Percentiles rank a stretch among this genome's conserved stretches.
Conservation (phyloP, 495 filamentous ascomycete species). For the Tuber calosporum region DNA sequence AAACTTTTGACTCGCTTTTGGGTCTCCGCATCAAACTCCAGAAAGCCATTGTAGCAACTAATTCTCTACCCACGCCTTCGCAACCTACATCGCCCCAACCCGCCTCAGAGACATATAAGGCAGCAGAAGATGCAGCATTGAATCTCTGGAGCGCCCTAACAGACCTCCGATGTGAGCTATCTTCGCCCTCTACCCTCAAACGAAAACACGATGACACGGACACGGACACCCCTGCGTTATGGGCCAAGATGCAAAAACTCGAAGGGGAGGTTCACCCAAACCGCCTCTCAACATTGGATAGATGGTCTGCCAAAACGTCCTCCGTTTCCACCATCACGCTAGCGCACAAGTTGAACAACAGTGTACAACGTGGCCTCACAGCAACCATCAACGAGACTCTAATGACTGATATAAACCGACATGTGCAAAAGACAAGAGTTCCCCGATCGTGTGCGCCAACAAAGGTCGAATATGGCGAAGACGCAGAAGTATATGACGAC, state of each 20-base stretch:
- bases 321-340: conserved; percentile 46
- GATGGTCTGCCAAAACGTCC: conserved; percentile 60
- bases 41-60: conserved; percentile 74
- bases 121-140: conserved; percentile 80
- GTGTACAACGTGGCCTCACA: conserved; percentile 57
- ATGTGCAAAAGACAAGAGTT: conserved; percentile 58
- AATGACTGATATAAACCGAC: conserved; percentile 55
- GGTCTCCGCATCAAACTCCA: conserved; percentile 85
- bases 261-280: conserved; percentile 50
- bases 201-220: conserved; percentile 57
- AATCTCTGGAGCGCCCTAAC: conserved; percentile 80
- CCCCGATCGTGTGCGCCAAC: conserved; percentile 67
- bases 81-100: conserved; percentile 11
- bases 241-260: conserved; percentile 64
- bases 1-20: conserved; percentile 76
- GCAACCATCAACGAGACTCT: conserved; percentile 70
- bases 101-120: conserved; percentile 50
- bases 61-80: conserved; percentile 55
- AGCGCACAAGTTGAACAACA: conserved; percentile 50
- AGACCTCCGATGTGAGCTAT: conserved; percentile 58
- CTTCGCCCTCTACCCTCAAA: conserved; percentile 41
- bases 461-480: conserved; percentile 51
- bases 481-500: conserved; percentile 67
- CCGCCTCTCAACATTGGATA: conserved; percentile 55
- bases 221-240: conserved; percentile 56